Conservation (phyloP, 306 rosid genomes). For the Rosa chinensis region DNA sequence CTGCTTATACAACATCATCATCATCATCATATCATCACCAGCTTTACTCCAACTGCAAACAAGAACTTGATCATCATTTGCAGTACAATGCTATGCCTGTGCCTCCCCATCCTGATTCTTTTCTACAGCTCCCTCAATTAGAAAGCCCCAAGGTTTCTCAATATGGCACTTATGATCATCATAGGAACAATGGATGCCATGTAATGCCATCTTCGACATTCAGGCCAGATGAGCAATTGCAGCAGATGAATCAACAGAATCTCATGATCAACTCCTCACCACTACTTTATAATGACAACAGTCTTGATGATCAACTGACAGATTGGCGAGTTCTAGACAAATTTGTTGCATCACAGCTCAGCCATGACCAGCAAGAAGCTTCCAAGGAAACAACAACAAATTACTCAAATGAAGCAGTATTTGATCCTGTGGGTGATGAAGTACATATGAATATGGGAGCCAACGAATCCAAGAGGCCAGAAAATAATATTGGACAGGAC, state of each 20-base stretch:
- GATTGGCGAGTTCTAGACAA: slow-evolving; percentile 86
- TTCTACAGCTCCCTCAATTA: slow-evolving; percentile 80
- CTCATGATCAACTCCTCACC: slow-evolving; percentile 22
- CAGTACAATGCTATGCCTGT: slow-evolving; percentile 38
- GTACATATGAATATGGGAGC: slow-evolving; percentile 35
- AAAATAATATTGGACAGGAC: slow-evolving; percentile 34
- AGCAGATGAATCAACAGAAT: slow-evolving; percentile 25
- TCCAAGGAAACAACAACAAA: slow-evolving; percentile 39
- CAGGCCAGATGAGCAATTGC: slow-evolving; percentile 47
- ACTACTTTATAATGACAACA: slow-evolving; percentile 29
- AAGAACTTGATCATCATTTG: slow-evolving; percentile 47
- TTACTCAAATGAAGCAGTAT: slow-evolving; percentile 42
- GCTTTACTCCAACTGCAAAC: slow-evolving; percentile 57
- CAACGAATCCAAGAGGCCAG: slow-evolving; percentile 36
- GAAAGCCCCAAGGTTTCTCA: slow-evolving; percentile 66
- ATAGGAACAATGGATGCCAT: slow-evolving; percentile 23
- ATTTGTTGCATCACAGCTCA: slow-evolving; percentile 74
- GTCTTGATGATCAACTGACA: slow-evolving; percentile 48
- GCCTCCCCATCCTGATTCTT: slow-evolving; percentile 45
- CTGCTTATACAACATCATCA: slow-evolving; percentile 30
- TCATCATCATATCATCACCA: slow-evolving; percentile 30
- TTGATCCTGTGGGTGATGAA: slow-evolving; percentile 37
- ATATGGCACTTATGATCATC: slow-evolving; percentile 26
- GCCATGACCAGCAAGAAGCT: slow-evolving; percentile 50
- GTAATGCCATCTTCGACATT: slow-evolving; percentile 42